A percentile compares a stretch with the other conserved stretches of the same genome.
These are phyloP conservation scores for Phoenix roebelenii DNA, from an alignment of 176 grass and related monocot species.

Conservation along the genomic window DNA sequence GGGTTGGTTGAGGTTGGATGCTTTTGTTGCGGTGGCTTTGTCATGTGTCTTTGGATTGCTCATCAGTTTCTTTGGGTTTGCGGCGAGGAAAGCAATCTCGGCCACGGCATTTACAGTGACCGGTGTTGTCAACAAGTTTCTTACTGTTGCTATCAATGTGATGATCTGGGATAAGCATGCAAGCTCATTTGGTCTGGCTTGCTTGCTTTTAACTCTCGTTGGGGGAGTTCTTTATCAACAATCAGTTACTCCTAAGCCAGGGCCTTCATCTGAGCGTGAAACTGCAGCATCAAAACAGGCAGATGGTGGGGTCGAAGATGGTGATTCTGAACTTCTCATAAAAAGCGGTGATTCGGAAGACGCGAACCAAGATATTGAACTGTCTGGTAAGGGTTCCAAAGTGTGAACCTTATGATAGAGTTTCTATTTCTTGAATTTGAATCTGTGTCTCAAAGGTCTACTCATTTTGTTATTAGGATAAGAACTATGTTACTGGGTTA, in stretches of 20 bases:
- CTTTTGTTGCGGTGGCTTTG: constrained; percentile 6
- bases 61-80: constrained; percentile 23
- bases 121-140: constrained; percentile 20
- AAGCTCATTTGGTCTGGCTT: constrained; percentile 8
- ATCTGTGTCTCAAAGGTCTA: too few species aligned
- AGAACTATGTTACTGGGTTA: too few species aligned
- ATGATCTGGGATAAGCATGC: constrained; percentile 23
- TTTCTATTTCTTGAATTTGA: background rate
- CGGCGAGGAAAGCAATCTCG: constrained; percentile 22
- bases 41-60: constrained; percentile 18
- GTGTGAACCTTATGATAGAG: constrained; percentile 10
- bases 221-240: constrained; percentile 20
- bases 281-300: constrained; percentile 1
- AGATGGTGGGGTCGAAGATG: background rate
- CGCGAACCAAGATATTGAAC: background rate
- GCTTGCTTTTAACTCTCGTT: constrained; percentile 13
- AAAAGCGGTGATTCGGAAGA: constrained; percentile 8
- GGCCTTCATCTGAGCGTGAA: background rate
- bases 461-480: too few species aligned
- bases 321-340: constrained; percentile 1
- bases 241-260: constrained; percentile 3
- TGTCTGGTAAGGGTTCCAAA: background rate
- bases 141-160: constrained; percentile 19
- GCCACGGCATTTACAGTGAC: constrained; percentile 23
- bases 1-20: background rate